Evolutionary conservation across 1,284 basidiomycete genomes (phyloP), one percentile per base, ranked within the genome.

Genomic region (Irpex sp.): DNA sequence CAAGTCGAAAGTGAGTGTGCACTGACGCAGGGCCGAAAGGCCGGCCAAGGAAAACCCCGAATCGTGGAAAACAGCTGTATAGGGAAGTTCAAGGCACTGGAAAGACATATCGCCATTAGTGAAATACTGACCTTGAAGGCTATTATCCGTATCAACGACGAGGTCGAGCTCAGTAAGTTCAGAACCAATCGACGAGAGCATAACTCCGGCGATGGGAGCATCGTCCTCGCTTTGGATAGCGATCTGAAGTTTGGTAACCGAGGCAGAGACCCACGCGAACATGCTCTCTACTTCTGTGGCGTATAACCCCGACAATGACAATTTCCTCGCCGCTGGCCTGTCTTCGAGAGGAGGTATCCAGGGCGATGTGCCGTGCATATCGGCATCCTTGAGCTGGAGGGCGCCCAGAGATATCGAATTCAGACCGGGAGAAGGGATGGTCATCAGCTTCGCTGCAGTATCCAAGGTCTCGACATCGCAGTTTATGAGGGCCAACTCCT

Each of bases 1-100:
- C 56, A 70, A 62, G 15, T 64, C 63, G 59, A 73, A 68, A 1
- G 61, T 60, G 4, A 73, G 48, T 4, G 40, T 58, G 55, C 69
- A 70, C 8, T 61, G 38, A n/a, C 64, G 67, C 2, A 73, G 61
- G 5, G 49, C 60, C 1, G 47, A 21, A 57, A 67, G 70, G 11
- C 57, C 7, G 2, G 38, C 26, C 2, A 72, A 60, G 2, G 59
- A 64, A 34, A 72, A 64, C 4, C 60, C 61, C 5, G 57, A 38
- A 1, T 61, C 64, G 8, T 57, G n/a, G 37, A 71, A 64, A 3
- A 64, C 48, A 36, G 61, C 67, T 69, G 54, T 15, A 54, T 37
- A 17, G n/a, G 4, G 37, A 31, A 60, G 37, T 19, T 49, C 26
- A 31, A 26, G 26, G 54, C 54, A 56, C 21, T 11, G 13, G 26